Base-by-base conservation (phyloP, 1,284 basidiomycete species). In the Cryptococcus sp. region DNA sequence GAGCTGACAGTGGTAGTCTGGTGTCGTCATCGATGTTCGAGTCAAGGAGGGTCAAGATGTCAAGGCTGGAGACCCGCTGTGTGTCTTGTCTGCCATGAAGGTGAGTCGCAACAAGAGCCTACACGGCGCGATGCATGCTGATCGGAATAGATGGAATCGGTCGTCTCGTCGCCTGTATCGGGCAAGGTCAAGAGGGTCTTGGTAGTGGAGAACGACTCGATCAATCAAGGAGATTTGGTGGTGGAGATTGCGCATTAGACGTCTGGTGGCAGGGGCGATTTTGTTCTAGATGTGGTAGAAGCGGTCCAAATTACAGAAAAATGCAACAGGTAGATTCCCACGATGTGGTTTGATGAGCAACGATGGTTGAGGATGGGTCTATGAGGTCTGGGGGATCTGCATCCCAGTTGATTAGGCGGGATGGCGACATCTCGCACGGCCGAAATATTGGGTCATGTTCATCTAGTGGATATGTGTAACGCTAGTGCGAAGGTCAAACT, bases 41-140 rank as follows among this genome's bases (percentile, higher is more conserved):
- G 93, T 95, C 54, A 91, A 95, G 77, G 93, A 97, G 74, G 92
- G 91, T 43, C 86, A 92, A 56, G 85, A 92, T 68, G 90, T 99
- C 75, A 95, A 88, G 84, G 94, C 91, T 73, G 95, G 95, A 53
- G 95, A 99, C 67, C 55, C 72, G 80, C 54, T 72, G 12, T 65
- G 66, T 54, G 86, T 92, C 50, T 76, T 91, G 72, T 88, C 86
- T 64, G 88, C 89, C 26, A 92, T 92, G 89, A 91, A 90, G 82
- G 86, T 80, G 62, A 69, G 77, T 65, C 5, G n/a, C 2, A 18
- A 44, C 7, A 11, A 23, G 25, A 14, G 11, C 9, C 11, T 16
- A n/a, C 19, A 32, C 32, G 16, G 16, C 18, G 32, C 3, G 26
- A 48, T 51, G n/a, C n/a, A n/a, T n/a, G n/a, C n/a, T n/a, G n/a